Conservation (phyloP, 2,329 filamentous ascomycete species). For the Annulohypoxylon truncatum region DNA sequence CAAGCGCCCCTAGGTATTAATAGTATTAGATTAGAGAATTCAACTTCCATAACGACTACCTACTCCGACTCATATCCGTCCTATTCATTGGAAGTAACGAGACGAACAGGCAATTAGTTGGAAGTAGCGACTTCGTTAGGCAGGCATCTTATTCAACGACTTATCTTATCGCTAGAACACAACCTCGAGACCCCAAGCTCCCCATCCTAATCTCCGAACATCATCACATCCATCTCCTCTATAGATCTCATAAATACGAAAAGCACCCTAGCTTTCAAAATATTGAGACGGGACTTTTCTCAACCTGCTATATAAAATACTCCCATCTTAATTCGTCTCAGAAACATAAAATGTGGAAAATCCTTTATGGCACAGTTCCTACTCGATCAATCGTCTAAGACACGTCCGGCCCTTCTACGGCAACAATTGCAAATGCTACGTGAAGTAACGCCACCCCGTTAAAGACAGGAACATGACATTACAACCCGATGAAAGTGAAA, state of each 20-base stretch:
- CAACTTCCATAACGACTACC: not conserved
- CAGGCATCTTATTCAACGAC: no score
- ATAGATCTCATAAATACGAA: not conserved
- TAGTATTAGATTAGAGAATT: not conserved
- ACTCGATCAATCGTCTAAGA: not conserved
- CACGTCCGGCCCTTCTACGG: not conserved
- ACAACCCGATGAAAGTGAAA: not conserved
- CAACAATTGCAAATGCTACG: not conserved
- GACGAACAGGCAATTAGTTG: not conserved
- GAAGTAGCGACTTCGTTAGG: not conserved
- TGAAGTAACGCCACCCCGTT: not conserved
- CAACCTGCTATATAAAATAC: not conserved
- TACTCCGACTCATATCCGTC: not conserved
- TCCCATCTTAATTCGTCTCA: not conserved
- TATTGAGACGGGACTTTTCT: not conserved
- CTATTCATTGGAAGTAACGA: not conserved
- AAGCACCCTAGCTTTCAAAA: not conserved
- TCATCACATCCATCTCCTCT: not conserved
- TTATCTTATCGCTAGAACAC: not conserved
- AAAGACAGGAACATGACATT: not conserved
- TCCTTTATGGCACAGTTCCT: not conserved
- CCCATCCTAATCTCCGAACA: not conserved
- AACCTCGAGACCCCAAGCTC: not conserved
- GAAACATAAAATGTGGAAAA: not conserved
- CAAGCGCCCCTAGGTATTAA: not conserved